These are phyloP conservation scores for Venturia nashicola DNA, from an alignment of 2,329 filamentous ascomycete genomes.

Conservation along the genomic window DNA sequence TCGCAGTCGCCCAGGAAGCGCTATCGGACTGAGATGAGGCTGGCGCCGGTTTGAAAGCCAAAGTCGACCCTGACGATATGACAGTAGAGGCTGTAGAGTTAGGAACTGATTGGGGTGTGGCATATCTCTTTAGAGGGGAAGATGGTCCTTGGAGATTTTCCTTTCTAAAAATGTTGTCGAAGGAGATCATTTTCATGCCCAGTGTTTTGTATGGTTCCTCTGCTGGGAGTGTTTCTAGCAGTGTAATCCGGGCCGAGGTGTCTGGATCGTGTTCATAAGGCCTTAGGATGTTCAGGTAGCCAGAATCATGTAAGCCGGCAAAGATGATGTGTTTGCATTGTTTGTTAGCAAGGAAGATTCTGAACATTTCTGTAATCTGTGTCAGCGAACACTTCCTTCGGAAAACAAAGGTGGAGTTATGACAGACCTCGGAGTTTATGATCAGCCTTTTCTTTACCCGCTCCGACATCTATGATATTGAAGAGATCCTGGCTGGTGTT, in stretches of 20 bases:
- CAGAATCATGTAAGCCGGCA: conserved; percentile 34
- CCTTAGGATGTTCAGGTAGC: conserved; percentile 33
- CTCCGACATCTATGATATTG: conserved; percentile 35
- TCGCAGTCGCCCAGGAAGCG: conserved; percentile 6
- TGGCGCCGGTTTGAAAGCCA: neutral
- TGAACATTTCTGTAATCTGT: conserved; percentile 27
- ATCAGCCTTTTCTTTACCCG: conserved; percentile 34
- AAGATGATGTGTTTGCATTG: conserved; percentile 37
- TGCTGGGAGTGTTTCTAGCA: conserved; percentile 32
- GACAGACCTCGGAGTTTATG: conserved; percentile 31
- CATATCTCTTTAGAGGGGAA: conserved; percentile 10
- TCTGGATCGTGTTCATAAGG: conserved; percentile 29
- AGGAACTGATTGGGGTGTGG: conserved; percentile 4
- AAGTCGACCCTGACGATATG: neutral
- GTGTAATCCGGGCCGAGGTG: conserved; percentile 27
- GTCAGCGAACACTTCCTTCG: neutral
- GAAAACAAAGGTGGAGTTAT: neutral
- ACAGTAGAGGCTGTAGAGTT: neutral
- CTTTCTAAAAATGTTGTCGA: conserved; percentile 29
- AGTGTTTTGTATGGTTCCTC: conserved; percentile 29
- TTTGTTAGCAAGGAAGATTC: conserved; percentile 32
- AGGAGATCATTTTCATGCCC: conserved; percentile 26
- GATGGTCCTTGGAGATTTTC: conserved; percentile 24
- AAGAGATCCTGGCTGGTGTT: conserved; percentile 32
- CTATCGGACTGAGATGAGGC: neutral